phyloP scores from a whole-genome alignment of 2,329 filamentous ascomycete species.

The Cyclaneusma minus region DNA sequence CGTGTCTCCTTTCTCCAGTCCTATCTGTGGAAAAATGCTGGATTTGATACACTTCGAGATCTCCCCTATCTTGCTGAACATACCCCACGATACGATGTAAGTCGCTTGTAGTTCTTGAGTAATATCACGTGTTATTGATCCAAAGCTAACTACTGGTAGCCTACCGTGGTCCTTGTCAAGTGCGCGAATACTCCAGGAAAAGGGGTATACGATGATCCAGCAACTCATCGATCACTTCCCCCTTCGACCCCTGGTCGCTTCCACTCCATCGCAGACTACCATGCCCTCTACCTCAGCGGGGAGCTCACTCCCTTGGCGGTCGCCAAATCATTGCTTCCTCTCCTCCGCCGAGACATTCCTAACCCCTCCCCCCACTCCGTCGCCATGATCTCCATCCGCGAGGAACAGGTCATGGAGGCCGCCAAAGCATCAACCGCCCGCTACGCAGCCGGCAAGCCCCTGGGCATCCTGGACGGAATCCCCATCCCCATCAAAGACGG shows the following conservation, averaged over 20 bases:
- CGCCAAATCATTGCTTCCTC: conserved; percentile 51
- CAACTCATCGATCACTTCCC: conserved; percentile 25
- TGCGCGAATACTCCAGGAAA: conserved; percentile 15
- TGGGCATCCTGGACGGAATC: conserved; percentile 64
- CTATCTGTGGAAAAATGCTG: conserved; percentile 55
- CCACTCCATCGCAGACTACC: conserved; percentile 62
- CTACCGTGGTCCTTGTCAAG: conserved; percentile 37
- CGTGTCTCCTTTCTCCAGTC: conserved; percentile 45
- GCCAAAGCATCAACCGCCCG: conserved; percentile 60
- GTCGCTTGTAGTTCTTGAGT: too few species aligned
- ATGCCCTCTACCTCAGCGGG: conserved; percentile 56
- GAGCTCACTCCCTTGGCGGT: conserved; percentile 58
- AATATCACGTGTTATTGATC: conserved; percentile 1
- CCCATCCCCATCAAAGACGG: conserved; percentile 80
- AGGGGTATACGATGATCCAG: conserved; percentile 22
- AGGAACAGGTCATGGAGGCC: conserved; percentile 46
- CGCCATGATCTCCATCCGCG: conserved; percentile 56
- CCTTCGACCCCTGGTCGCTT: conserved; percentile 33
- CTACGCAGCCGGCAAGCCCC: conserved; percentile 48
- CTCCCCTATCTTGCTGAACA: conserved; percentile 29
- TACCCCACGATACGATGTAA: conserved; percentile 32
- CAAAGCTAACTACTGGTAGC: conserved; percentile 21
- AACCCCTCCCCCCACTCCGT: conserved; percentile 46
- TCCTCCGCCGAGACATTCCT: conserved; percentile 45
- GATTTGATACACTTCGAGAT: conserved; percentile 31